Percentiles rank a stretch among this genome's conserved stretches.
phyloP scores from a whole-genome alignment of 2,329 filamentous ascomycete species.

The Coniochaeta pulveracea region DNA sequence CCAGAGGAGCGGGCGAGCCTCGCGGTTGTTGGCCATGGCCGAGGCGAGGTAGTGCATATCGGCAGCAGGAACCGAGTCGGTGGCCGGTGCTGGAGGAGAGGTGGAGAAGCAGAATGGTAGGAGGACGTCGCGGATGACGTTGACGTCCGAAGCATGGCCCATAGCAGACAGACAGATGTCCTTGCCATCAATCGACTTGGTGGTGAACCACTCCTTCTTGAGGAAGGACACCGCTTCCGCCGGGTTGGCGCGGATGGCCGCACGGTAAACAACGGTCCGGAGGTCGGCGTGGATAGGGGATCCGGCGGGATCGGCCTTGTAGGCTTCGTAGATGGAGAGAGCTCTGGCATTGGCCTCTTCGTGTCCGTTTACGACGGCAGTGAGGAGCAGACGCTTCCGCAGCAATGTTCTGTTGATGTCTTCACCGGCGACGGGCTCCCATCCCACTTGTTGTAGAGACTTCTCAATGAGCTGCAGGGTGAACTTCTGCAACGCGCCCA shows the following conservation, averaged over 20 bases:
- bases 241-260: conserved; percentile 60
- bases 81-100: conserved; percentile 33
- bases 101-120: conserved; percentile 70
- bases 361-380: conserved; percentile 68
- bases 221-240: conserved; percentile 60
- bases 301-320: conserved; percentile 55
- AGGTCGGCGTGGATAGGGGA: conserved; percentile 71
- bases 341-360: conserved; percentile 59
- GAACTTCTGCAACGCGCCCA: conserved; percentile 66
- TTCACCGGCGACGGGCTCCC: conserved; percentile 69
- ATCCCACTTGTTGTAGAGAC: conserved; percentile 71
- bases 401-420: conserved; percentile 75
- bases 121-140: conserved; percentile 54
- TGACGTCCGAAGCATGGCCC: conserved; percentile 57
- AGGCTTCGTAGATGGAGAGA: conserved; percentile 72
- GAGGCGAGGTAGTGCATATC: conserved; percentile 79
- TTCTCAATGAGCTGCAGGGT: conserved; percentile 64
- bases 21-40: conserved; percentile 60
- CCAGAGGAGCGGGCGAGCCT: conserved; percentile 70
- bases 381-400: conserved; percentile 67
- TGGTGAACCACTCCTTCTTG: conserved; percentile 74
- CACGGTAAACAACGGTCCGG: conserved; percentile 68
- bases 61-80: conserved; percentile 63
- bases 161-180: conserved; percentile 72
- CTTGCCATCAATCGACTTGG: conserved; percentile 81